phyloP scores from a whole-genome alignment of 495 filamentous ascomycete species.

The Chaetomidium leptoderma region DNA sequence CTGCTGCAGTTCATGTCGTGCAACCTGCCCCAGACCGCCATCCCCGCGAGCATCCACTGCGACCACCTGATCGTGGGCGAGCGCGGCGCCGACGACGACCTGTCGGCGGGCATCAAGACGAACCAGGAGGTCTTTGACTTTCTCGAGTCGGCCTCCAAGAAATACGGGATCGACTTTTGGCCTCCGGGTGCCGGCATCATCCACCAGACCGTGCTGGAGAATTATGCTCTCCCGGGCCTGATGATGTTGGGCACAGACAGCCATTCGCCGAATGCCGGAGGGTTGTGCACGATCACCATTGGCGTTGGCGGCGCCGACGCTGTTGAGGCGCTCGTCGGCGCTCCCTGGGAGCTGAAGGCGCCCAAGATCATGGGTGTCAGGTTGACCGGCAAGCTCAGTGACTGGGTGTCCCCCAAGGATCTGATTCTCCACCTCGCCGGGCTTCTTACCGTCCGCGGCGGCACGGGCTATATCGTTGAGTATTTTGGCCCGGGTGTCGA shows the following conservation, averaged over 20 bases:
- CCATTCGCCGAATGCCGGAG: conserved; percentile 94
- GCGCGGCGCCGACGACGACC: conserved; percentile 80
- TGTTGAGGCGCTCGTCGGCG: conserved; percentile 92
- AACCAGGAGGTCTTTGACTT: conserved; percentile 99
- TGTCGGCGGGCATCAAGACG: conserved; percentile 79
- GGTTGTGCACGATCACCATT: conserved; percentile 89
- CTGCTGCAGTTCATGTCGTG: conserved; percentile 98
- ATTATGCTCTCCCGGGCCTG: conserved; percentile 92
- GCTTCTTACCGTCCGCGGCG: conserved; percentile 85
- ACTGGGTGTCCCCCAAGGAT: conserved; percentile 93
- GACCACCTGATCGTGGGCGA: conserved; percentile 98
- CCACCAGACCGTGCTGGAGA: conserved; percentile 96
- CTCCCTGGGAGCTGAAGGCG: conserved; percentile 95
- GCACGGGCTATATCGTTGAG: conserved; percentile 91
- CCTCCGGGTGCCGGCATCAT: conserved; percentile 98
- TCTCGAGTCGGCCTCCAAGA: conserved; percentile 86
- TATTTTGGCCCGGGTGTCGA: conserved; percentile 85
- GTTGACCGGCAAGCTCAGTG: conserved; percentile 75
- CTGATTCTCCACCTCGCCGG: conserved; percentile 88
- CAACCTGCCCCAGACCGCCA: conserved; percentile 82
- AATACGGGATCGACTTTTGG: conserved; percentile 99
- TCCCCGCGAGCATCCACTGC: conserved; percentile 96
- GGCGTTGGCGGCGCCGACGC: conserved; percentile 97
- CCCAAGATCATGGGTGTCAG: conserved; percentile 84
- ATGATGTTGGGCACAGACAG: conserved; percentile 99